phyloP scores from a whole-genome alignment of 2,329 filamentous ascomycete genomes.

The Botryotinia convoluta region DNA sequence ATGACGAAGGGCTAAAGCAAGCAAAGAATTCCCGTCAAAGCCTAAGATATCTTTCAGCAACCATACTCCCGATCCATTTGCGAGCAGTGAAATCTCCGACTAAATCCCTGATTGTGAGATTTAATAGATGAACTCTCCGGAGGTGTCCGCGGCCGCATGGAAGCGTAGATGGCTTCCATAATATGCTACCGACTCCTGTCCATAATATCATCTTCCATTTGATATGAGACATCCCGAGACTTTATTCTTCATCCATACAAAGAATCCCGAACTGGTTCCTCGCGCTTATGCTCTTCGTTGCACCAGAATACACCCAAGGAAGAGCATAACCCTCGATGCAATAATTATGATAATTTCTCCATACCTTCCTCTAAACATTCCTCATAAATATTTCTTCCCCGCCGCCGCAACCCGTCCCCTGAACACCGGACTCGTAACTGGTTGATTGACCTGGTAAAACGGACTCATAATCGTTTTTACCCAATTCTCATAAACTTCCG shows the following conservation, averaged over 20 bases:
- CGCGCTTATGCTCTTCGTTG: neutral
- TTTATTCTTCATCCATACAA: neutral
- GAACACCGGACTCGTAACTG: slow-evolving; percentile 85
- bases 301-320: neutral
- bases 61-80: too few species aligned
- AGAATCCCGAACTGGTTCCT: neutral
- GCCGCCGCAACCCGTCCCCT: slow-evolving; percentile 77
- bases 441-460: slow-evolving; percentile 84
- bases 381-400: slow-evolving; percentile 83
- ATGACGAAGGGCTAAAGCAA: neutral
- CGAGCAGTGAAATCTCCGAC: neutral
- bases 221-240: neutral
- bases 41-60: neutral
- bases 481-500: slow-evolving; percentile 94
- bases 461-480: slow-evolving; percentile 97
- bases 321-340: neutral
- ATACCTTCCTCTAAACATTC: slow-evolving; percentile 39
- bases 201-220: too few species aligned
- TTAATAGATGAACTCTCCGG: neutral
- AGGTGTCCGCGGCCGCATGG: neutral
- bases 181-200: neutral
- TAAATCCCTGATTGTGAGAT: neutral
- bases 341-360: neutral
- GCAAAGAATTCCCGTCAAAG: neutral
- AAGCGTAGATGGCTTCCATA: neutral